A percentile compares a stretch with the other conserved stretches of the same genome.
These are phyloP conservation scores for Inosperma sp. DNA, from an alignment of 768 basidiomycete species.

Conservation along the genomic window DNA sequence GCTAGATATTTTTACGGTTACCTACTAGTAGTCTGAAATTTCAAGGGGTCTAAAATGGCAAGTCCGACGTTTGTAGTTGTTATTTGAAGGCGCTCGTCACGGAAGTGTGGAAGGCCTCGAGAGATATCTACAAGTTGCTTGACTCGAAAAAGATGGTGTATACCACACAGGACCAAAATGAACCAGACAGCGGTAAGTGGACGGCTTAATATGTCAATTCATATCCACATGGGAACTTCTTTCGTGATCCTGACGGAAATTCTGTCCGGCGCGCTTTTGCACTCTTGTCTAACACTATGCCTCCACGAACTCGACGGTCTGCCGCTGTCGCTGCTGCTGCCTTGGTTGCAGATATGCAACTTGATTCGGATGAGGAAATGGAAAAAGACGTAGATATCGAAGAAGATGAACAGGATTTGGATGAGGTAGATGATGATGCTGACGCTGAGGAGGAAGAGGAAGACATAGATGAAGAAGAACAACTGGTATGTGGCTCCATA, in stretches of 20 bases:
- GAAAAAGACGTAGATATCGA: conserved; percentile 37
- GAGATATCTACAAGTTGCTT: not conserved
- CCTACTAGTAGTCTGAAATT: too few relatives aligned
- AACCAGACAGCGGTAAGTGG: conserved; percentile 24
- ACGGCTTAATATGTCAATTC: conserved; percentile 13
- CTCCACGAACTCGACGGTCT: conserved; percentile 31
- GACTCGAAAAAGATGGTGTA: not conserved
- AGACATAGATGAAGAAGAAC: conserved; percentile 36
- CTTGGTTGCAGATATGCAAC: conserved; percentile 31
- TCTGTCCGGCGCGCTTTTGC: too few relatives aligned
- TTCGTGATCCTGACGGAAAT: conserved; percentile 17
- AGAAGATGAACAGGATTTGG: conserved; percentile 31
- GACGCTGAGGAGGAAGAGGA: too few relatives aligned
- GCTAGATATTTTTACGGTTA: too few relatives aligned
- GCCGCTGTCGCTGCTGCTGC: conserved; percentile 28
- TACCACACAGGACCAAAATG: too few relatives aligned
- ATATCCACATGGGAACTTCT: conserved; percentile 24
- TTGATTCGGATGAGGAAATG: conserved; percentile 32
- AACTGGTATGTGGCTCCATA: conserved; percentile 29
- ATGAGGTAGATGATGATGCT: conserved; percentile 29
- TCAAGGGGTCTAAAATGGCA: too few relatives aligned
- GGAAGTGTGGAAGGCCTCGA: too few relatives aligned
- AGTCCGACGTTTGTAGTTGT: conserved; percentile 7
- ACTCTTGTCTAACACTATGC: conserved; percentile 21
- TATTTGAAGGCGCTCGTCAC: not conserved